Conservation (phyloP, 208 protist genomes). For the Trichomonas vaginalis region DNA sequence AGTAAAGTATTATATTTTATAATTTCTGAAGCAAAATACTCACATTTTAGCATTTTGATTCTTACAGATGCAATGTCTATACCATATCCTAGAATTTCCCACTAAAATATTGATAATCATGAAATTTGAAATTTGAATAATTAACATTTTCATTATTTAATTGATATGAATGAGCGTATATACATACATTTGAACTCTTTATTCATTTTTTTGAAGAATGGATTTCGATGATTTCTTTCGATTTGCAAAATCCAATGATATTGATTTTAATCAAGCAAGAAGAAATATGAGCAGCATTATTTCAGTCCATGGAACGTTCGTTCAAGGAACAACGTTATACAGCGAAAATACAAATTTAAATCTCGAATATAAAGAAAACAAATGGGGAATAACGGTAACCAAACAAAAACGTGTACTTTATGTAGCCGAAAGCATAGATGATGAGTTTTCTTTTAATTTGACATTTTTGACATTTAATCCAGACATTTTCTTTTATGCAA, state of each 20-base stretch:
- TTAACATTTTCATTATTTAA: no score
- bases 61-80: no score
- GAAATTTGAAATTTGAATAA: no score
- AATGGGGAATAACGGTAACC: not conserved
- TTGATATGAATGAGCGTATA: no score
- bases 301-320: not conserved
- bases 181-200: no score
- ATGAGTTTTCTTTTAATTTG: not conserved
- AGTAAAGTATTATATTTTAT: not conserved
- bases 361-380: not conserved
- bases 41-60: no score
- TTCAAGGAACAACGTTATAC: not conserved
- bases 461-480: not conserved
- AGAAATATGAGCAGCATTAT: not conserved
- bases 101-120: no score
- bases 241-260: not conserved
- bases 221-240: not conserved
- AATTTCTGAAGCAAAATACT: no score
- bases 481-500: not conserved
- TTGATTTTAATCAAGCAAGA: not conserved
- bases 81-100: no score
- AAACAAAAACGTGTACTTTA: not conserved
- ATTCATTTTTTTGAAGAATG: no score
- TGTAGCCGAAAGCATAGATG: not conserved
- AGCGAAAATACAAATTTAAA: not conserved